phyloP scores from a whole-genome alignment of 495 filamentous ascomycete genomes.

The Evernia prunastri region DNA sequence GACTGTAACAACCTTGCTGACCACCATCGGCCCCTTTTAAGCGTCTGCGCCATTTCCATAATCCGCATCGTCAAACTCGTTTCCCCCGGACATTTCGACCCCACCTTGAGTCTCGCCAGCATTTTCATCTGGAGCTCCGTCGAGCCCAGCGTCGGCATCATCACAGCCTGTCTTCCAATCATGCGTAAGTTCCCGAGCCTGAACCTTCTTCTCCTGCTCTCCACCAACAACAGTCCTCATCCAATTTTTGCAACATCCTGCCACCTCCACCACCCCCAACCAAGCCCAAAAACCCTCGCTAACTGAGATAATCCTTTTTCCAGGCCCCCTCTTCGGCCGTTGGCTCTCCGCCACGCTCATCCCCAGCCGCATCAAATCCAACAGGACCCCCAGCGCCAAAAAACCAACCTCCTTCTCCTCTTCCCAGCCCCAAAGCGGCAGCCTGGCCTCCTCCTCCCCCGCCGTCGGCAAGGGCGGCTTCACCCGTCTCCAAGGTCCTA shows the following conservation, averaged over 20 bases:
- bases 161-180: constrained; percentile 40
- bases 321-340: constrained; percentile 10
- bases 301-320: too few species aligned
- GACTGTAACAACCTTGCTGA: neutral
- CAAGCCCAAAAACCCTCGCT: neutral
- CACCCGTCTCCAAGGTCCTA: neutral
- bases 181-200: constrained; percentile 14
- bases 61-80: constrained; percentile 22
- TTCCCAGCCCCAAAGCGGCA: neutral
- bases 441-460: neutral
- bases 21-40: neutral
- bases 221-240: neutral
- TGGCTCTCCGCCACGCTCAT: neutral
- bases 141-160: constrained; percentile 40
- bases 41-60: constrained; percentile 30
- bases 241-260: neutral
- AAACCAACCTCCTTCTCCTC: neutral
- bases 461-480: neutral
- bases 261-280: too few species aligned
- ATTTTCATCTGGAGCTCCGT: constrained; percentile 39
- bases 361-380: neutral
- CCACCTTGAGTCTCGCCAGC: constrained; percentile 29
- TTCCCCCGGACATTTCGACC: constrained; percentile 21
- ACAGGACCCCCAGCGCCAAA: neutral
- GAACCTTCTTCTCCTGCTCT: neutral